phyloP scores from a whole-genome alignment of 2,329 filamentous ascomycete genomes.

The Tolypocladium ovalisporum region DNA sequence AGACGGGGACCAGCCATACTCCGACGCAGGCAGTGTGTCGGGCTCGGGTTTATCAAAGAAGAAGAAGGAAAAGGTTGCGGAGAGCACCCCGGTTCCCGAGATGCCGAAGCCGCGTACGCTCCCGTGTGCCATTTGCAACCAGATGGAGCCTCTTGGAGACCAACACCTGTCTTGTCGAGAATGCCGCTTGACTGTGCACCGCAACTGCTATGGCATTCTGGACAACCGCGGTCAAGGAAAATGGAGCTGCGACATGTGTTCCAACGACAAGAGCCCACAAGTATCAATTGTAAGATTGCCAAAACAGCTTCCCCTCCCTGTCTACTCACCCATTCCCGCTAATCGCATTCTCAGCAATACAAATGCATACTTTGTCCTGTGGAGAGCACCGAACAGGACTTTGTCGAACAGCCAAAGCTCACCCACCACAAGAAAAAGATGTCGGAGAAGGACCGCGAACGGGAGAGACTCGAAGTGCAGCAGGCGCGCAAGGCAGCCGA shows the following conservation, averaged over 20 bases:
- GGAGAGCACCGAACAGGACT: conserved; percentile 68
- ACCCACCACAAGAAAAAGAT: conserved; percentile 67
- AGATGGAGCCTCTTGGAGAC: conserved; percentile 60
- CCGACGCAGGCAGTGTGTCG: conserved; percentile 33
- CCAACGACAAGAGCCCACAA: conserved; percentile 83
- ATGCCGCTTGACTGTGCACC: conserved; percentile 85
- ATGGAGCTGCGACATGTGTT: conserved; percentile 94
- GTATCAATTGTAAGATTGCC: conserved; percentile 67
- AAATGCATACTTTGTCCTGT: conserved; percentile 88
- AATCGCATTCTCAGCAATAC: conserved; percentile 47
- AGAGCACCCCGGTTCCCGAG: conserved; percentile 56
- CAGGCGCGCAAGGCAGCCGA: conserved; percentile 68
- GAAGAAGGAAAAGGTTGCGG: conserved; percentile 49
- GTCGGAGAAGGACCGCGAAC: conserved; percentile 80
- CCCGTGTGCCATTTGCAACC: conserved; percentile 76
- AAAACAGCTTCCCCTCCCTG: not conserved
- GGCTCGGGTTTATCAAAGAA: conserved; percentile 35
- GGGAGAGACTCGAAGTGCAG: conserved; percentile 77
- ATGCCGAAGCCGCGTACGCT: conserved; percentile 67
- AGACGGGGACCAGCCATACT: conserved; percentile 34
- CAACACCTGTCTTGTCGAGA: conserved; percentile 71
- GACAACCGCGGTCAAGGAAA: conserved; percentile 61
- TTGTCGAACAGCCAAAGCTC: conserved; percentile 57
- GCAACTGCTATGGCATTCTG: conserved; percentile 79
- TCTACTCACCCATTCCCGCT: conserved; percentile 2